These are phyloP conservation scores for Claviceps fusiformis DNA, from an alignment of 2,329 filamentous ascomycete species.

Conservation along the genomic window DNA sequence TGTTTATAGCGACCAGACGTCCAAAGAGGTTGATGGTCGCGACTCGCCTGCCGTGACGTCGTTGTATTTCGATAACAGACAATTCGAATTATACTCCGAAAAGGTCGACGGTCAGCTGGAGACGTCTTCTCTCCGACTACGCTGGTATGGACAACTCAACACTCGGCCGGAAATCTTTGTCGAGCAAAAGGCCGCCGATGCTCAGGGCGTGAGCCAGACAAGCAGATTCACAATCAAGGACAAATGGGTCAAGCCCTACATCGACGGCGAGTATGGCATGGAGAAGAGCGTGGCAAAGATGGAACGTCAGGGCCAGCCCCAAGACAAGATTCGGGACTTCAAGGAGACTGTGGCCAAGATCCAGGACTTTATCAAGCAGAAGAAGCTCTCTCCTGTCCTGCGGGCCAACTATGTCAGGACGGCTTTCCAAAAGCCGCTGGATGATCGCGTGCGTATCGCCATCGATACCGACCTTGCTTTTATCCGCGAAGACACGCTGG, in stretches of 20 bases:
- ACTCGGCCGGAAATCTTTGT: conserved; percentile 68
- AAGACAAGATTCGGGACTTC: conserved; percentile 53
- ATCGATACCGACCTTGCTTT: conserved; percentile 88
- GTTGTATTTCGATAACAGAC: conserved; percentile 83
- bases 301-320: conserved; percentile 57
- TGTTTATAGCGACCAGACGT: conserved; percentile 79
- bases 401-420: conserved; percentile 89
- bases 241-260: conserved; percentile 81
- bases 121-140: conserved; percentile 69
- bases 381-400: conserved; percentile 69
- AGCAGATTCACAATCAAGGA: conserved; percentile 77
- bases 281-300: conserved; percentile 85
- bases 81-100: conserved; percentile 73
- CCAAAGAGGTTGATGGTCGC: conserved; percentile 66
- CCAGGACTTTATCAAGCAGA: conserved; percentile 64
- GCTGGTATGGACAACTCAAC: conserved; percentile 82
- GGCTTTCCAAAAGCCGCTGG: conserved; percentile 90
- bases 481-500: conserved; percentile 66
- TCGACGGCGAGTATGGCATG: conserved; percentile 78
- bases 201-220: conserved; percentile 66
- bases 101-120: conserved; percentile 68
- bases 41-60: conserved; percentile 88
- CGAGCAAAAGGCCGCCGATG: conserved; percentile 77
- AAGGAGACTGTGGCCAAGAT: conserved; percentile 62
- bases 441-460: conserved; percentile 79